Percentiles rank a stretch among this genome's conserved stretches.
Evolutionary conservation across 306 rosid genomes (phyloP).

Genomic region (Pueraria montana): DNA sequence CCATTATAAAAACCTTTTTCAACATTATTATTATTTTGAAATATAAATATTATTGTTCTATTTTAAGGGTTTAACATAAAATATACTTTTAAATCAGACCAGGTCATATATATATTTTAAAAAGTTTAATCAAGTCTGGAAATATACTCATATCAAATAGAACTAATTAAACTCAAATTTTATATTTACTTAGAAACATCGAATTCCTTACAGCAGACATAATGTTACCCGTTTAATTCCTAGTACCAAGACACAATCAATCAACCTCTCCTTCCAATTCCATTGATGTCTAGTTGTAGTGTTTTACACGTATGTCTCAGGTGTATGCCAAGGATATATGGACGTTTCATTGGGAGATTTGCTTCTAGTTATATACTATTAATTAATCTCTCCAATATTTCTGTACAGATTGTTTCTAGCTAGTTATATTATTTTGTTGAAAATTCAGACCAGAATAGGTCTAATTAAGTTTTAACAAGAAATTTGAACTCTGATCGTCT

Average conservation of each 20-base stretch:
- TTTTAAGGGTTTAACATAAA: background rate
- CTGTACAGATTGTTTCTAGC: background rate
- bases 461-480: background rate
- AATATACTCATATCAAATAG: no score
- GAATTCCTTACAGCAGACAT: background rate
- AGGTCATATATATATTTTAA: no score
- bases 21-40: background rate
- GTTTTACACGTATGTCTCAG: background rate
- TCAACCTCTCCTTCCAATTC: background rate
- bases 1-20: background rate
- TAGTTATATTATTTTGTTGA: conserved; percentile 16
- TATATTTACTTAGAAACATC: background rate
- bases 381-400: background rate
- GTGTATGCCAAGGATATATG: no score
- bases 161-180: no score
- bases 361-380: background rate
- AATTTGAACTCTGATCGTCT: background rate
- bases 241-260: background rate
- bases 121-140: background rate
- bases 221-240: background rate
- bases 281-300: background rate
- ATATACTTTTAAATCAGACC: background rate
- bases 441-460: background rate
- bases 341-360: background rate
- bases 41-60: background rate